phyloP scores from a whole-genome alignment of 495 filamentous ascomycete genomes.

The Evansstolkia leycettana region DNA sequence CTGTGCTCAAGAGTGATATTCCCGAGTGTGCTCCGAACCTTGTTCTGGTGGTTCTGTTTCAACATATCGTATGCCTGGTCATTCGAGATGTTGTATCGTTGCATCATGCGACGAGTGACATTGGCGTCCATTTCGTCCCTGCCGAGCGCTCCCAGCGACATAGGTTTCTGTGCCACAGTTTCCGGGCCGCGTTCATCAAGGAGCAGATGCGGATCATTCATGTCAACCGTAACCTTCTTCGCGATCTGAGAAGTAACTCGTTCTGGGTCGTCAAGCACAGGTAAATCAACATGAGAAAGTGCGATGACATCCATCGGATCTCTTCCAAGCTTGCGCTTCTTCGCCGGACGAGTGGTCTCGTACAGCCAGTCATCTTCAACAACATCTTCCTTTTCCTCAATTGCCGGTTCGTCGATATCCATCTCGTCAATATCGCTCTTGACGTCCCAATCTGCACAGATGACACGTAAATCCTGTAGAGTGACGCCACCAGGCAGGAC shows the following conservation, averaged over 20 bases:
- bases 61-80: slow-evolving; percentile 90
- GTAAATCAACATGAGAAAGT: slow-evolving; percentile 34
- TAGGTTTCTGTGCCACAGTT: slow-evolving; percentile 29
- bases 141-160: slow-evolving; percentile 18
- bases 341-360: slow-evolving; percentile 31
- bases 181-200: slow-evolving; percentile 51
- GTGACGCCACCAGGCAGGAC: slow-evolving; percentile 47
- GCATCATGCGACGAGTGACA: slow-evolving; percentile 38
- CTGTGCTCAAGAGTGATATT: slow-evolving; percentile 81
- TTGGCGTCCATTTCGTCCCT: slow-evolving; percentile 29
- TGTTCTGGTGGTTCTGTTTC: slow-evolving; percentile 93
- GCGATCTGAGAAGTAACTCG: slow-evolving; percentile 52
- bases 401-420: slow-evolving; percentile 17
- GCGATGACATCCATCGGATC: slow-evolving; percentile 28
- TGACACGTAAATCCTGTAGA: slow-evolving; percentile 60
- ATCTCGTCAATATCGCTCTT: slow-evolving; percentile 29
- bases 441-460: slow-evolving; percentile 75
- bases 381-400: slow-evolving; percentile 6
- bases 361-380: slow-evolving; percentile 36
- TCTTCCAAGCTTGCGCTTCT: slow-evolving; percentile 36
- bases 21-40: slow-evolving; percentile 81
- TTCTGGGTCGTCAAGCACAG: slow-evolving; percentile 48
- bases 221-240: slow-evolving; percentile 69
- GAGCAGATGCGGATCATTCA: slow-evolving; percentile 81
- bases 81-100: slow-evolving; percentile 90